Evolutionary conservation across 768 basidiomycete species (phyloP), one percentile per base, ranked within the genome.

Genomic region (Ramaria sp.): DNA sequence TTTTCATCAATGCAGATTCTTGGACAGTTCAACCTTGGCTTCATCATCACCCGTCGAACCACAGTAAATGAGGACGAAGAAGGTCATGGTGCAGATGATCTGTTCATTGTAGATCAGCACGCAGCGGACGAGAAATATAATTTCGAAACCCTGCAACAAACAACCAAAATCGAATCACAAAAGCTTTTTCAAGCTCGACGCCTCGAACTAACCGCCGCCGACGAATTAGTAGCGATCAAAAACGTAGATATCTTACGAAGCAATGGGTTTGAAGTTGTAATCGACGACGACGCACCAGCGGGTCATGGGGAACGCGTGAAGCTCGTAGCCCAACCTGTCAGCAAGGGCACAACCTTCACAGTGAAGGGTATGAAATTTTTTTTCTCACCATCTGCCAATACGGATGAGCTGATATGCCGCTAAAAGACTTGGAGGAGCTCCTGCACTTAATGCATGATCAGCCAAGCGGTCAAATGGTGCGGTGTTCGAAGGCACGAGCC

Each of bases 101-200:
- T 99, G 39, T 98, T 97, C 69, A 92, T 99, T 58, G 78, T 98
- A 16, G 95, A 98, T 62, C 95, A 98, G 64, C 95, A 98, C 67
- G 95, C 95, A 4, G 84, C 90, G 5, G 96, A 99, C 67, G 96
- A 98, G 69, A 98, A 98, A 71, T 97, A 89, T 69, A 98, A 98
- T 65, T 98, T 98, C 64, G 96, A 98, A 73, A 87, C 79, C 1
- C 69, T 98, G 55, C 95, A 98, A 66, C 75, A 79, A 59, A 91
- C 83, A n/a, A 97, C 94, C 10, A 78, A 76, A 50, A 93, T 99
- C 55, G 78, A 88, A 60, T 88, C 87, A 1, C 95, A 98, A 62
- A 81, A 72, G 57, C 72, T 98, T 3, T 79, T 95, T 65, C 76
- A 77, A 56, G 83, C 95, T 0, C 80, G 78, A 44, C 68, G 73